These are phyloP conservation scores for Suhomyces bolitotheri DNA, from an alignment of 1,139 yeast genomes.

Conservation along the genomic window DNA sequence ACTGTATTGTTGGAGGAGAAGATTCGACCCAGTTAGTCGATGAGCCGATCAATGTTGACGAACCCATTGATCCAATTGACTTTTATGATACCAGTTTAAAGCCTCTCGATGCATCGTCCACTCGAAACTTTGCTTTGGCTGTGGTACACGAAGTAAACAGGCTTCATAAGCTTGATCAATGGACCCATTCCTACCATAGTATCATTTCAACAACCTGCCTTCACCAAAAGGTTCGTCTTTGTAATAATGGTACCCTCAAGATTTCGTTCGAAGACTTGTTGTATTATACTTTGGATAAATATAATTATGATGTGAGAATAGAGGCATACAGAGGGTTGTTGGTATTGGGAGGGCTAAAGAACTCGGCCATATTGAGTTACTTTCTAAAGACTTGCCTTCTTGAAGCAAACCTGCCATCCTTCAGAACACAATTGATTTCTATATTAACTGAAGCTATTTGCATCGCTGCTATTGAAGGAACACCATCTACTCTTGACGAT, in stretches of 20 bases:
- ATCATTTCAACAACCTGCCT: slow-evolving; percentile 59
- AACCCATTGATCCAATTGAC: slow-evolving; percentile 17
- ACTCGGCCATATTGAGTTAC: slow-evolving; percentile 58
- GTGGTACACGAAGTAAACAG: slow-evolving; percentile 57
- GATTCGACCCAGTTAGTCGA: background rate
- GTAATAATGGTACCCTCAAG: slow-evolving; percentile 55
- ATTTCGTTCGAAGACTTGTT: slow-evolving; percentile 53
- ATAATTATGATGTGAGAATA: slow-evolving; percentile 56
- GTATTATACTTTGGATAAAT: slow-evolving; percentile 51
- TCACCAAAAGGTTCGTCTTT: slow-evolving; percentile 59
- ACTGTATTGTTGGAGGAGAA: slow-evolving; percentile 24
- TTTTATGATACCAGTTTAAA: background rate
- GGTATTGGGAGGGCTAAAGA: slow-evolving; percentile 73
- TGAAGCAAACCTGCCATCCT: slow-evolving; percentile 50
- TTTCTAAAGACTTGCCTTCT: slow-evolving; percentile 59
- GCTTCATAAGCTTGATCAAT: slow-evolving; percentile 76
- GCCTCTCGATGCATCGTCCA: slow-evolving; percentile 1
- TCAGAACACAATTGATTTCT: slow-evolving; percentile 52
- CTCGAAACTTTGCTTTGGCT: slow-evolving; percentile 2
- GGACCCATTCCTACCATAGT: slow-evolving; percentile 77
- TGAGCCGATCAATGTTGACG: slow-evolving; percentile 25
- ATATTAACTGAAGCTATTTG: slow-evolving; percentile 57
- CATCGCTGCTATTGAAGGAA: slow-evolving; percentile 67
- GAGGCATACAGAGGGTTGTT: slow-evolving; percentile 73
- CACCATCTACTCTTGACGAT: slow-evolving; percentile 55